Conservation (phyloP, 352 stramenopile species). For the Globisporangium cylindrosporum region DNA sequence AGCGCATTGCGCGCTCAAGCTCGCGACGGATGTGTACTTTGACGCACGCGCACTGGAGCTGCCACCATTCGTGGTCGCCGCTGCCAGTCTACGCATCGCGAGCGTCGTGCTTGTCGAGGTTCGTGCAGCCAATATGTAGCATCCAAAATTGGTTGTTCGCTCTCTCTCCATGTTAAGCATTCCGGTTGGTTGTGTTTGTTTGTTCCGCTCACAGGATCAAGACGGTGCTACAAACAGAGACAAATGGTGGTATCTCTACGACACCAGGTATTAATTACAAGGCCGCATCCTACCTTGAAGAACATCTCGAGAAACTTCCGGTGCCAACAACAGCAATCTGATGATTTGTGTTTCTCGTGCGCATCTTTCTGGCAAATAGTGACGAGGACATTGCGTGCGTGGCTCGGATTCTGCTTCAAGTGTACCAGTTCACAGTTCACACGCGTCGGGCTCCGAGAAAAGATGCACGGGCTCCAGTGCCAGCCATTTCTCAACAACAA, state of each 20-base stretch:
- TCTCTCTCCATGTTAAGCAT: no score
- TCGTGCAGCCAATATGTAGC: background rate
- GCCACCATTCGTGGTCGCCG: constrained; percentile 29
- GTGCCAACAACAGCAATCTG: background rate
- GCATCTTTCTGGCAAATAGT: constrained; percentile 15
- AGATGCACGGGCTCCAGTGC: background rate
- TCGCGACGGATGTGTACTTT: constrained; percentile 38
- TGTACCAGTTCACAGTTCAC: constrained; percentile 19
- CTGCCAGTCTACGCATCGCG: constrained; percentile 29
- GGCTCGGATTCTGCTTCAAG: constrained; percentile 18
- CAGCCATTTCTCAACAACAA: background rate
- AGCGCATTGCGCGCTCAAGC: constrained; percentile 30
- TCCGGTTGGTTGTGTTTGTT: no score
- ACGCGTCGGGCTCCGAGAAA: background rate
- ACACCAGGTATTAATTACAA: constrained; percentile 31
- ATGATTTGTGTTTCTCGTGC: background rate
- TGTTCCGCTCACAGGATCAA: background rate
- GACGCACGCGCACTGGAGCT: constrained; percentile 22
- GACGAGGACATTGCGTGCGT: constrained; percentile 44
- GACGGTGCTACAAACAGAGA: background rate
- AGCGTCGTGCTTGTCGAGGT: constrained; percentile 21
- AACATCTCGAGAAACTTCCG: background rate
- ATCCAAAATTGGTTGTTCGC: background rate
- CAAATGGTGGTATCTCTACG: constrained; percentile 56
- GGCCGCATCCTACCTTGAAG: background rate